phyloP scores from a whole-genome alignment of 495 filamentous ascomycete species.

The Xylaria venustula region DNA sequence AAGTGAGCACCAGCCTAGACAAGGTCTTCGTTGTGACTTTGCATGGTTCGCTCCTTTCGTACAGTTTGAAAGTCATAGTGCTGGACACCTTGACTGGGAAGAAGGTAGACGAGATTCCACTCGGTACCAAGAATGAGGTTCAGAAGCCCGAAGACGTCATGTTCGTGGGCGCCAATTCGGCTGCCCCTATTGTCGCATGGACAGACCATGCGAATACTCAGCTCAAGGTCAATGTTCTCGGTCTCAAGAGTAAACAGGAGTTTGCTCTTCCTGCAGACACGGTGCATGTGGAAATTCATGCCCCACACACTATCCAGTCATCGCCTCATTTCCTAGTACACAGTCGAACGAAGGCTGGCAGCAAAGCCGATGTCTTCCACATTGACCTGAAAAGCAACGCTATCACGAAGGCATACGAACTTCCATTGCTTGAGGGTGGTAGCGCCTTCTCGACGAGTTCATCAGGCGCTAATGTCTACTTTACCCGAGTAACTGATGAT shows the following conservation, averaged over 20 bases:
- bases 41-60: slow-evolving; percentile 63
- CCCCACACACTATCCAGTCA: slow-evolving; percentile 66
- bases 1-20: slow-evolving; percentile 72
- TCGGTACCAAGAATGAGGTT: slow-evolving; percentile 74
- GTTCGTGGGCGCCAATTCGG: slow-evolving; percentile 81
- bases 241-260: slow-evolving; percentile 61
- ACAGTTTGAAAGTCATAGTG: slow-evolving; percentile 70
- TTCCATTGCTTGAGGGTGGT: slow-evolving; percentile 64
- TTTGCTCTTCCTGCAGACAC: slow-evolving; percentile 59
- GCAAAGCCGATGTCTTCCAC: slow-evolving; percentile 85
- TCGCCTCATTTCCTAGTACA: slow-evolving; percentile 82
- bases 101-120: slow-evolving; percentile 59
- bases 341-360: slow-evolving; percentile 64
- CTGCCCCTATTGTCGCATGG: slow-evolving; percentile 79
- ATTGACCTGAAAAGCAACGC: slow-evolving; percentile 65
- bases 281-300: slow-evolving; percentile 67
- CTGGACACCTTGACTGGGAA: slow-evolving; percentile 70
- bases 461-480: slow-evolving; percentile 78
- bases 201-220: slow-evolving; percentile 64
- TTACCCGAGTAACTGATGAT: slow-evolving; percentile 71
- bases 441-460: slow-evolving; percentile 80
- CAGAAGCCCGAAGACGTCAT: slow-evolving; percentile 64
- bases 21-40: slow-evolving; percentile 76
- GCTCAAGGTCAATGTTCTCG: slow-evolving; percentile 78
- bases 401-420: slow-evolving; percentile 69